Base-by-base conservation (phyloP, 176 grass and related monocot genomes). In the Elaeis guineensis region DNA sequence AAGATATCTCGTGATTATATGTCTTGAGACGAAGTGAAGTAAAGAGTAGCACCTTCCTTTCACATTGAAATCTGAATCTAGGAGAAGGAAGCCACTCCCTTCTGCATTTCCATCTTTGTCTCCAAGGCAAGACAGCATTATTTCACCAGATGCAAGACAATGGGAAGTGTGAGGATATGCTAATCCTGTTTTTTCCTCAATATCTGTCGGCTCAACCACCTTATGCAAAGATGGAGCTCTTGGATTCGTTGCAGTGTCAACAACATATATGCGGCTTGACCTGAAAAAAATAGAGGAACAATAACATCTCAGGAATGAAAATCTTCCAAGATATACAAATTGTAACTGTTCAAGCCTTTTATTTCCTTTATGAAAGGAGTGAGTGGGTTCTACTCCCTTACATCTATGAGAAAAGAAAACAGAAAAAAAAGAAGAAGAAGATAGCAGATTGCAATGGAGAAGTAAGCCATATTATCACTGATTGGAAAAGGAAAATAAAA, bases 11-110 rank as follows among this genome's bases (percentile, higher is more conserved):
- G 0, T 35, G 32, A 35, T 35, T 35, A 35, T 35, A 35, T 35
- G 32, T 9, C 32, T 35, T 35, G 32, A 35, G 6, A 35, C 11
- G 6, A 35, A 35, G 29, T 5, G 56, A 50, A 74, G 52, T 51
- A 53, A 72, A 57, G 15, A 48, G 69, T 66, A 62, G 21, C 67
- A 91, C 93, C 84, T 89, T n/a, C 87, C 87, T 84, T 97, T 92
- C 51, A 97, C 81, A 18, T 97, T 97, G 28, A 97, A 97, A 7
- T 97, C 84, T 6, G 93, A 97, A 85, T 97, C 93, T 68, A 97
- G 59, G 49, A 91, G 73, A 4, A 97, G 78, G 56, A 91, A 97
- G 20, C 93, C 93, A 70, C 69, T 92, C 8, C 87, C 93, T 57
- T 69, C 53, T n/a, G 84, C 84, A 80, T 97, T 89, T 1, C 93